Base-by-base conservation (phyloP, 78 protist genomes). In the Salpingoeca rosetta region DNA sequence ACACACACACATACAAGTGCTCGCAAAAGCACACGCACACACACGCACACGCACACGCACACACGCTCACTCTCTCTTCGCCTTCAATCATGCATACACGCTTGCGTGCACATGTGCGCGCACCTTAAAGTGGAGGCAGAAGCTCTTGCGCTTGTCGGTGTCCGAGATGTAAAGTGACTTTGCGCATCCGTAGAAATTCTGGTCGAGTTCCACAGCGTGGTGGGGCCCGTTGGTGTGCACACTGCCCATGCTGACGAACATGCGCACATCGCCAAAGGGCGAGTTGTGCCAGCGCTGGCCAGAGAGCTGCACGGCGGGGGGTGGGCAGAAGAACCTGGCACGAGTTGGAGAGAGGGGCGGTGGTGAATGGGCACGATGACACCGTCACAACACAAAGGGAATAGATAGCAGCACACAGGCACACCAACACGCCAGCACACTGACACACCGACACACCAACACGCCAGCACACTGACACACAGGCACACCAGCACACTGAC, bases 281-380 rank as follows among this genome's bases (percentile, higher is more conserved):
- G 43, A 35, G 3, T 2, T 3, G 27, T 35, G 7, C 84, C 84
- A 81, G 76, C 3, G 2, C 0, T n/a, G 3, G 56, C 85, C 78
- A 7, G 17, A 17, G 17, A 82, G 25, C 17, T 65, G 27, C 37
- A 72, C 11, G 35, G 27, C 0, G 22, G 85, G 85, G 0, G 85
- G 85, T n/a, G 85, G 85, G 78, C 85, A 82, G 3, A 51, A 40
- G 78, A 65, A 81, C 7, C 76, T 65, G 76, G 36, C 7, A 7
- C 36, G 76, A 17, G 25, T 17, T 65, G 76, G n/a, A n/a, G n/a
- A n/a, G n/a, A n/a, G n/a, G n/a, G n/a, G n/a, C n/a, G n/a, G n/a
- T n/a, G n/a, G n/a, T n/a, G n/a, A n/a, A n/a, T n/a, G n/a, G n/a
- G n/a, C n/a, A n/a, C n/a, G n/a, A n/a, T n/a, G n/a, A n/a, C n/a